Evolutionary conservation across 805 yeast genomes (phyloP).

Genomic region (Ogataea thermomethanolica): DNA sequence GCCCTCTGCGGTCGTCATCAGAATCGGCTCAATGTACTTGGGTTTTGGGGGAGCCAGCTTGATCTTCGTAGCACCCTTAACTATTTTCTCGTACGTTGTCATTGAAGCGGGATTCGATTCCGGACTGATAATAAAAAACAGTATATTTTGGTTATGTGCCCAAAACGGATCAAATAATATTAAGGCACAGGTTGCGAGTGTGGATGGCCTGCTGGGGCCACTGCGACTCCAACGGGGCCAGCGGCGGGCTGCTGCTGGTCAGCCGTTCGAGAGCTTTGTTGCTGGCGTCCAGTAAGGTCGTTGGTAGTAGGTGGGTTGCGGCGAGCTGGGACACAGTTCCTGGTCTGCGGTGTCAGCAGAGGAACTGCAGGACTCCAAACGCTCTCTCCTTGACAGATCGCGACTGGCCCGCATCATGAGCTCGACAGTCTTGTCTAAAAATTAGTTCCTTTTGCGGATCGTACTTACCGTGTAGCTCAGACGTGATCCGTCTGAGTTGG

Average conservation of each 20-base stretch:
- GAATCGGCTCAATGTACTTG: constrained; percentile 90
- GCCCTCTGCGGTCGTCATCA: constrained; percentile 60
- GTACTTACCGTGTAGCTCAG: constrained; percentile 25
- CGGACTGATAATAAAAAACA: neutral
- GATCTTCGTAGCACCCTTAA: constrained; percentile 63
- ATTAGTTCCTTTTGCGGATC: constrained; percentile 2
- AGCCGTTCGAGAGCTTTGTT: neutral
- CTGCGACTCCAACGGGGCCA: too few relatives aligned
- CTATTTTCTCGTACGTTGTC: constrained; percentile 27
- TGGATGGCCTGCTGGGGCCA: neutral
- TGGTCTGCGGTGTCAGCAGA: neutral
- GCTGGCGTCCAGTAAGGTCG: constrained; percentile 11
- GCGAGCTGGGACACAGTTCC: neutral
- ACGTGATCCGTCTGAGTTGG: constrained; percentile 16
- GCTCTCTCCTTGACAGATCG: constrained; percentile 13
- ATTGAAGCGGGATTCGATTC: constrained; percentile 8
- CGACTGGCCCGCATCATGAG: constrained; percentile 31
- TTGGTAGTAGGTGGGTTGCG: constrained; percentile 2
- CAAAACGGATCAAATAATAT: neutral
- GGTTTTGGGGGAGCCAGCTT: constrained; percentile 97
- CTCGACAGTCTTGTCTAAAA: constrained; percentile 22
- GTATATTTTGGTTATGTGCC: constrained; percentile 4
- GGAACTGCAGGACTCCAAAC: neutral
- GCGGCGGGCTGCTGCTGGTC: neutral
- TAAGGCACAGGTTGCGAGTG: neutral